These are phyloP conservation scores for Vitrella brassicaformis DNA, from an alignment of 73 alveolate species.

Conservation along the genomic window DNA sequence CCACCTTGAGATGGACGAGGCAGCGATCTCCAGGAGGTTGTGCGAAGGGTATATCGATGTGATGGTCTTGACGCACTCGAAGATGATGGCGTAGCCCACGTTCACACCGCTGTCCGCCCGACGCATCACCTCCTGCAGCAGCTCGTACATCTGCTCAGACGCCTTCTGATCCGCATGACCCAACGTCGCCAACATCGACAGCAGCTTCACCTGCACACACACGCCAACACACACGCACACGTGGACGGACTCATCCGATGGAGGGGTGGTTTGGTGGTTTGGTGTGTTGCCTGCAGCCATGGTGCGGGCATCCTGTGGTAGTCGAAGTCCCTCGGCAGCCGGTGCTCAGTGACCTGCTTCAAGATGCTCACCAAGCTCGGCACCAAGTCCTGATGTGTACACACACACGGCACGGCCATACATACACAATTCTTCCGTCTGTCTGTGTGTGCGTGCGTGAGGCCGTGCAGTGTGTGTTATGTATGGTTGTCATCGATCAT, in stretches of 20 bases:
- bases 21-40: conserved; percentile 76
- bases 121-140: conserved; percentile 64
- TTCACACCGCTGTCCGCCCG: conserved; percentile 93
- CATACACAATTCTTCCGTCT: too few species aligned
- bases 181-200: conserved; percentile 67
- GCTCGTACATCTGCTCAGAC: conserved; percentile 88
- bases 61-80: conserved; percentile 86
- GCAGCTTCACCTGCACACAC: conserved; percentile 43
- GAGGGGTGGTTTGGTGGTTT: too few species aligned
- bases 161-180: conserved; percentile 87
- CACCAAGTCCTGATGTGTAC: conserved; percentile 56
- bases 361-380: conserved; percentile 76
- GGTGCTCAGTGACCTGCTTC: conserved; percentile 58
- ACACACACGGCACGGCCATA: not conserved
- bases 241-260: not conserved
- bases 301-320: conserved; percentile 98
- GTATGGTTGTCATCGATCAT: too few species aligned
- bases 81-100: conserved; percentile 88
- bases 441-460: too few species aligned
- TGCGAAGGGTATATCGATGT: conserved; percentile 77
- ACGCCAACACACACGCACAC: not conserved
- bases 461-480: too few species aligned
- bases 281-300: conserved; percentile 92
- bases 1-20: conserved; percentile 67
- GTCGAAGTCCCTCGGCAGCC: conserved; percentile 92